Base-by-base conservation (phyloP, 257 asterid species). In the Salvia hispanica region DNA sequence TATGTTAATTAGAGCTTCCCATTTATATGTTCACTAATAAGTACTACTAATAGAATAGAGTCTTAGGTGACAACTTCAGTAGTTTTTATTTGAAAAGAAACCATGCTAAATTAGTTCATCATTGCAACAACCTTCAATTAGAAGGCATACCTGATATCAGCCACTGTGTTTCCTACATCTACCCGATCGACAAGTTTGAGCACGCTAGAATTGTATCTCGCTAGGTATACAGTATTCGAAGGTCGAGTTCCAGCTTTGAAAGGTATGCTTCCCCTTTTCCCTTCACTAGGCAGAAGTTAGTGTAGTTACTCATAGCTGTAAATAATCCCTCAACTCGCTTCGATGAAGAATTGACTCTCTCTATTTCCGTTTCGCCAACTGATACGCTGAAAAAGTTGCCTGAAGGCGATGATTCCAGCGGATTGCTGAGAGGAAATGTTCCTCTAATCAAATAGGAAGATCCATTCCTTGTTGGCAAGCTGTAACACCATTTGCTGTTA, bases 141-240 rank as follows among this genome's bases (percentile, higher is more conserved):
- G 52, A 50, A 42, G 65, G 15, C 64, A 37, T 83, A 85, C 91
- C 92, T 81, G 84, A 75, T 74, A 42, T 81, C 71, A 11, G 63
- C 70, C 25, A 9, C 79, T 66, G 4, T 47, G 62, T 73, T 81
- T 40, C 87, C 87, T 4, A 81, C 65, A 42, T 83, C 81, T 16
- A 76, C 84, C 66, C 92, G 79, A 28, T 83, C 79, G 12, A 81
- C 78, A 55, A 83, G 81, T 64, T 79, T 85, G 76, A 85, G 81
- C 44, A 76, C 58, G 42, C 66, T 58, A 8, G 73, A 70, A 63
- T 79, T 66, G 46, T 79, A 68, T 70, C 65, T 50, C 47, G 61
- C 59, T 44, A 79, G 74, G 69, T 83, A 85, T 53, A 72, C 75
- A 9, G 78, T 60, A 65, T 66, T 62, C 6, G 74, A 62, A 62